Evolutionary conservation across 78 protist species (phyloP).

Genomic region (Dictyostelium intermedium): DNA sequence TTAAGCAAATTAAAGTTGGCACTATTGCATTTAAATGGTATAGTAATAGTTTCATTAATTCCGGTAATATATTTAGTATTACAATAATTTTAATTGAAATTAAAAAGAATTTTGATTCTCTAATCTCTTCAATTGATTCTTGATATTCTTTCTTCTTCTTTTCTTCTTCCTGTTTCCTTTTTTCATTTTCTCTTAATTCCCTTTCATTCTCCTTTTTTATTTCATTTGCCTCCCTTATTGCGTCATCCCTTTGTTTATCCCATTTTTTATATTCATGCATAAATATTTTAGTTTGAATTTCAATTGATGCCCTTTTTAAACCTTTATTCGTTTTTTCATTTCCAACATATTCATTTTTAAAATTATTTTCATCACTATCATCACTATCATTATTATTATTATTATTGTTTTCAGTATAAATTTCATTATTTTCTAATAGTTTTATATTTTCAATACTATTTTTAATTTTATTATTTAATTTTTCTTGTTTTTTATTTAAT

Average conservation of each 20-base stretch:
- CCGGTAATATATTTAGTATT: background rate
- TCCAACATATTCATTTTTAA: background rate
- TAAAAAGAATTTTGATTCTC: background rate
- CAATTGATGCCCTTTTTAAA: background rate
- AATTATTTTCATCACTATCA: background rate
- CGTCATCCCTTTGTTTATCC: background rate
- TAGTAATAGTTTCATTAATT: background rate
- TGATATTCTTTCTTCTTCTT: background rate
- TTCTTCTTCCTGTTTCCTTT: background rate
- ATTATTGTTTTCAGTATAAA: background rate
- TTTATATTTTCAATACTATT: background rate
- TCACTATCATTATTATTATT: background rate
- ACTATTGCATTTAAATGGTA: background rate
- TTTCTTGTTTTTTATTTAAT: background rate
- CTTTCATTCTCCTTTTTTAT: background rate
- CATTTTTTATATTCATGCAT: background rate
- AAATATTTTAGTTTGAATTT: background rate
- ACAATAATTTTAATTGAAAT: background rate
- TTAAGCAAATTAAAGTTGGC: background rate
- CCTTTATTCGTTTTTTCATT: background rate
- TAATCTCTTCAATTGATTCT: background rate
- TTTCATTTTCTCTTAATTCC: background rate
- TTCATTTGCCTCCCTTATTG: background rate
- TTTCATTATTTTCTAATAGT: background rate
- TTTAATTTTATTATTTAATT: background rate